Evolutionary conservation across 2,329 filamentous ascomycete genomes (phyloP).

Genomic region (Pseudogymnoascus sp.): DNA sequence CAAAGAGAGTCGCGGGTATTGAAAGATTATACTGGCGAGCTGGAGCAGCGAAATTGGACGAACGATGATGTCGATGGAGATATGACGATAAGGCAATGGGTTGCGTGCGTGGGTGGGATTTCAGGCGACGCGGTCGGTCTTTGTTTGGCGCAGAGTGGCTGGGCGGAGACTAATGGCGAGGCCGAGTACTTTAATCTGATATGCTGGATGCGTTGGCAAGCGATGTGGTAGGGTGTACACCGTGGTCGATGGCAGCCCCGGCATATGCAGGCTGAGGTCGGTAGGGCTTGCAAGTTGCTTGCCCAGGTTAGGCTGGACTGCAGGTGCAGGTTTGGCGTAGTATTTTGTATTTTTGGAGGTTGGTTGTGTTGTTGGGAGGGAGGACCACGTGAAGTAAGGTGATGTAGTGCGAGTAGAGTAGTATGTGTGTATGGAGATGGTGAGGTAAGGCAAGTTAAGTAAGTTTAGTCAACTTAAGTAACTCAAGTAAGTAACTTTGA

Average conservation of each 20-base stretch:
- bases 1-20: not conserved
- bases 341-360: conserved; percentile 20
- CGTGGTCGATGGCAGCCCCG: conserved; percentile 45
- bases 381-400: conserved; percentile 21
- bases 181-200: conserved; percentile 39
- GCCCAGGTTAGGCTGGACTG: conserved; percentile 22
- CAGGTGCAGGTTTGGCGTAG: conserved; percentile 23
- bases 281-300: conserved; percentile 33
- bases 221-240: conserved; percentile 42
- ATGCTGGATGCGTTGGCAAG: conserved; percentile 55
- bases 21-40: not conserved
- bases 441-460: conserved; percentile 30
- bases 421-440: conserved; percentile 25
- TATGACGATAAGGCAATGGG: conserved; percentile 10
- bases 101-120: conserved; percentile 20
- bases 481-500: not conserved
- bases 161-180: conserved; percentile 36
- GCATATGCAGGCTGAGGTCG: conserved; percentile 52
- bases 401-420: conserved; percentile 21
- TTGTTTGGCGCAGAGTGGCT: conserved; percentile 32
- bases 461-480: conserved; percentile 30
- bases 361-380: conserved; percentile 17
- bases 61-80: conserved; percentile 1
- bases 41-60: not conserved
- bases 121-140: conserved; percentile 16